Percentiles rank a stretch among this genome's conserved stretches.
Evolutionary conservation across 257 asterid species (phyloP).

Genomic region (Solanum bukasovii): DNA sequence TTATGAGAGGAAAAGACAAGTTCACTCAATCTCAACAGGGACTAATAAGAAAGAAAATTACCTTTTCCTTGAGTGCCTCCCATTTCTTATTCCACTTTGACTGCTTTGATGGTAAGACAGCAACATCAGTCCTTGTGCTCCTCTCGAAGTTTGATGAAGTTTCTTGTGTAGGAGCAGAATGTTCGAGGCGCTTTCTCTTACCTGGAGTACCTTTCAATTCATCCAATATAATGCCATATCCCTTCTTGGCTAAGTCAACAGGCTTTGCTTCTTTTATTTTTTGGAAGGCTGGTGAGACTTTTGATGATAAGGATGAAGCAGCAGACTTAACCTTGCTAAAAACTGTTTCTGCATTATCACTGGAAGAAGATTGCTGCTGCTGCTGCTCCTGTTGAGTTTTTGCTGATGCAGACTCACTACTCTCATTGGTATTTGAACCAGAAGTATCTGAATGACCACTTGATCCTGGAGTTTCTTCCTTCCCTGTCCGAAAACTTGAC

Average conservation of each 20-base stretch:
- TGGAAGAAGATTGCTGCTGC: slow-evolving; percentile 48
- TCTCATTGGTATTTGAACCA: slow-evolving; percentile 18
- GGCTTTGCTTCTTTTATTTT: slow-evolving; percentile 81
- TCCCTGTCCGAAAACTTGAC: slow-evolving; percentile 59
- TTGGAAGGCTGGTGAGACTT: slow-evolving; percentile 51
- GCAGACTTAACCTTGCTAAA: slow-evolving; percentile 59
- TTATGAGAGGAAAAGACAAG: neutral
- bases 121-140: slow-evolving; percentile 76
- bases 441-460: slow-evolving; percentile 24
- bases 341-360: slow-evolving; percentile 40
- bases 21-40: neutral
- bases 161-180: slow-evolving; percentile 33
- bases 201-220: slow-evolving; percentile 74
- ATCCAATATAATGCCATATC: slow-evolving; percentile 58
- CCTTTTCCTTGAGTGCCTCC: slow-evolving; percentile 77
- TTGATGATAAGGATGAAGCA: slow-evolving; percentile 44
- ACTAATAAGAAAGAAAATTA: slow-evolving; percentile 8
- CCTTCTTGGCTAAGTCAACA: slow-evolving; percentile 71
- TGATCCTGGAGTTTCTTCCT: slow-evolving; percentile 44
- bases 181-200: slow-evolving; percentile 73
- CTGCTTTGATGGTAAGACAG: slow-evolving; percentile 58
- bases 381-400: slow-evolving; percentile 52
- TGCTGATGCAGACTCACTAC: slow-evolving; percentile 30
- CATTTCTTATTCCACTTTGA: slow-evolving; percentile 77
- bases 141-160: slow-evolving; percentile 46